These are phyloP conservation scores for Lipomyces anomalus DNA, from an alignment of 805 yeast genomes.

Conservation along the genomic window DNA sequence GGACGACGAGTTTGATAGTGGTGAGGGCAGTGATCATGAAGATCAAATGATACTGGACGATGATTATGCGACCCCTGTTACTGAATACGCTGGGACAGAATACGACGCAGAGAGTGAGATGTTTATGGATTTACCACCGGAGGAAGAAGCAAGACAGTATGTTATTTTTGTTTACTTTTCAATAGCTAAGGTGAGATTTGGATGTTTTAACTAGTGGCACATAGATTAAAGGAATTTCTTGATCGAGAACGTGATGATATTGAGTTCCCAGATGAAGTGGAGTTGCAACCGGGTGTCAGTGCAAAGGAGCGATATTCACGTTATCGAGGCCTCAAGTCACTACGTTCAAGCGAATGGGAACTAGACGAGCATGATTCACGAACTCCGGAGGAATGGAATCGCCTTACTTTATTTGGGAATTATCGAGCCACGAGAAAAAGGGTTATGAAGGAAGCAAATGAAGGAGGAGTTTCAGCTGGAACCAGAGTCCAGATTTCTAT, in stretches of 20 bases:
- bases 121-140: conserved; percentile 69
- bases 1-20: conserved; percentile 35
- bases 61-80: conserved; percentile 14
- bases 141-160: conserved; percentile 75
- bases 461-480: conserved; percentile 47
- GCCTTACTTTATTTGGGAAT: conserved; percentile 67
- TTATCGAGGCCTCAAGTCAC: conserved; percentile 81
- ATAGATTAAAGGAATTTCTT: conserved; percentile 53
- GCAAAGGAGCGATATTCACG: conserved; percentile 70
- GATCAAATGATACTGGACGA: conserved; percentile 9
- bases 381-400: conserved; percentile 72
- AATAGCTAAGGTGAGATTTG: not conserved
- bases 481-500: conserved; percentile 55
- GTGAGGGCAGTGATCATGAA: conserved; percentile 15
- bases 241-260: conserved; percentile 60
- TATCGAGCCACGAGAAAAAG: conserved; percentile 70
- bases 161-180: not conserved
- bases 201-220: no score
- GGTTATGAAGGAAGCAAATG: conserved; percentile 53
- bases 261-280: conserved; percentile 95
- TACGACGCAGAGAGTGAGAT: conserved; percentile 45
- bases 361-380: conserved; percentile 72
- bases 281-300: conserved; percentile 66
- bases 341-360: conserved; percentile 81
- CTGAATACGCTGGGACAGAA: conserved; percentile 43